Evolutionary conservation across 108 stramenopile genomes (phyloP).

Genomic region (Nitzschia sp.): DNA sequence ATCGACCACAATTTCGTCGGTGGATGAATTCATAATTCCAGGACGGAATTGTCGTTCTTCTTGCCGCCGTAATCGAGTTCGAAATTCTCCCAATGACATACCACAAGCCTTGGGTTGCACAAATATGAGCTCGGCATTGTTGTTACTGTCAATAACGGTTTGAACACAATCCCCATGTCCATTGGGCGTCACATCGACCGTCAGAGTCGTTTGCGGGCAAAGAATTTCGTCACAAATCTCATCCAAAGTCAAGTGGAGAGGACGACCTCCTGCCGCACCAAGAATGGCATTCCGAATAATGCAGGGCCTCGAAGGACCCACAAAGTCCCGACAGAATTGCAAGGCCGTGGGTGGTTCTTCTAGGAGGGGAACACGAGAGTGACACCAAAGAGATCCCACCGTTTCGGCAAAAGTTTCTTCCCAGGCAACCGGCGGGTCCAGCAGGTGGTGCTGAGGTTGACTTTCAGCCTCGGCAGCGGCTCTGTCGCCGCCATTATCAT

Average conservation of each 20-base stretch:
- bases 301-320: constrained; percentile 59
- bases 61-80: constrained; percentile 38
- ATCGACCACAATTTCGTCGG: neutral
- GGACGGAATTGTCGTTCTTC: neutral
- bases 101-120: constrained; percentile 76
- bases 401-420: constrained; percentile 50
- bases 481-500: too few relatives aligned
- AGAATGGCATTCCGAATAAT: constrained; percentile 74
- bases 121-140: constrained; percentile 42
- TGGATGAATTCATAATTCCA: neutral
- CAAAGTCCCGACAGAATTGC: constrained; percentile 72
- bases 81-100: constrained; percentile 73
- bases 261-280: neutral
- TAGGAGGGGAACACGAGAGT: constrained; percentile 42
- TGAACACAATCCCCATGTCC: constrained; percentile 89
- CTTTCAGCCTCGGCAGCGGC: too few relatives aligned
- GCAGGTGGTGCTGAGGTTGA: too few relatives aligned
- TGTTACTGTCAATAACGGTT: constrained; percentile 23
- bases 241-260: constrained; percentile 54
- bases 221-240: constrained; percentile 55
- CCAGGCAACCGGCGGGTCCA: neutral
- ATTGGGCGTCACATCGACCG: constrained; percentile 91
- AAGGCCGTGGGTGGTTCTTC: constrained; percentile 61
- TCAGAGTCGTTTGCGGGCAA: constrained; percentile 27
- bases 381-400: constrained; percentile 65